phyloP scores from a whole-genome alignment of 2,329 filamentous ascomycete genomes.

The Colletotrichum phormii region DNA sequence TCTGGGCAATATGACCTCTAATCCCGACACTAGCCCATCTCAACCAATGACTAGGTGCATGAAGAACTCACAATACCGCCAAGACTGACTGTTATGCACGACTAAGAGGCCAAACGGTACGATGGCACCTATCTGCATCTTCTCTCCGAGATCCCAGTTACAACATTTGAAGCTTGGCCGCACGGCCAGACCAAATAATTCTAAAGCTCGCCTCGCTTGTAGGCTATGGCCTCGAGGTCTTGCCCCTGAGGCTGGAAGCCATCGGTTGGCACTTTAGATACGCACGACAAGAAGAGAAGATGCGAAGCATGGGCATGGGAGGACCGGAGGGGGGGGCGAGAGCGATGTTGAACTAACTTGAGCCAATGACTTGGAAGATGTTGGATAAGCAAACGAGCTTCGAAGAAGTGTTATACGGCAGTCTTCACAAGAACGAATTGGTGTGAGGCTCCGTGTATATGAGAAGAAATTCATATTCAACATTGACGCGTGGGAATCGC shows the following conservation, averaged over 20 bases:
- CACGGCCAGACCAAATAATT: background rate
- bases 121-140: background rate
- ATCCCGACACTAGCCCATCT: no score
- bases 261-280: background rate
- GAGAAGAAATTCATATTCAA: background rate
- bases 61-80: no score
- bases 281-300: background rate
- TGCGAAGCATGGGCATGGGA: no score
- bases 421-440: background rate
- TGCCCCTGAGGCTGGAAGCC: background rate
- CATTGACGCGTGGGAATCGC: background rate
- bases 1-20: no score
- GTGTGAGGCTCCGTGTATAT: background rate
- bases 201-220: background rate
- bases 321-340: background rate
- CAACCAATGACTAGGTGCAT: no score
- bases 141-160: background rate
- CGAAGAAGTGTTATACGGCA: background rate
- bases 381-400: background rate
- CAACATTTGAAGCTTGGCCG: no score
- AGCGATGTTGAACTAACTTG: background rate
- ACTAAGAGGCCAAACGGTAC: accelerated
- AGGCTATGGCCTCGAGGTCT: background rate
- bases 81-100: no score
- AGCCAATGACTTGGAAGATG: background rate